Percentiles rank a stretch among this genome's conserved stretches.
Evolutionary conservation across 78 protist genomes (phyloP).

Genomic region (Acrasis kona): DNA sequence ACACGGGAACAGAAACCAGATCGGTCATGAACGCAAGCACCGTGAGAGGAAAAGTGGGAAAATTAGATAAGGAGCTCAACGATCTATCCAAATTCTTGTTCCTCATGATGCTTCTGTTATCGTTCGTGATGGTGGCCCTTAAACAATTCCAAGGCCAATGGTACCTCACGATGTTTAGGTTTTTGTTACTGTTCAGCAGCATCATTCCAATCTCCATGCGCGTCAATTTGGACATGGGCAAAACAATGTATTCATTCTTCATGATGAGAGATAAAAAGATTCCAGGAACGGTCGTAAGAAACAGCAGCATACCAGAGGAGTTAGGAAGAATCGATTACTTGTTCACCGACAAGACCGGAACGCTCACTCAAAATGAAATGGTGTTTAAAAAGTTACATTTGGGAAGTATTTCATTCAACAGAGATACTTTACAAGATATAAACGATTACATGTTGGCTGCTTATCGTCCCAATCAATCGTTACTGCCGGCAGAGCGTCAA

Average conservation of each 20-base stretch:
- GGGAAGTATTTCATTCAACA: constrained; percentile 53
- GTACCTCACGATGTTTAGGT: constrained; percentile 71
- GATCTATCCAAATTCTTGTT: constrained; percentile 65
- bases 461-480: not conserved
- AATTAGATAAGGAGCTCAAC: constrained; percentile 78
- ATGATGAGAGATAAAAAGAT: constrained; percentile 30
- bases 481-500: not conserved
- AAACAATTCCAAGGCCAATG: constrained; percentile 40
- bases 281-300: constrained; percentile 57
- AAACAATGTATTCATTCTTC: constrained; percentile 35
- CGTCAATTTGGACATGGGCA: constrained; percentile 82
- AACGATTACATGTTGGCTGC: not conserved
- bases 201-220: constrained; percentile 93
- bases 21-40: constrained; percentile 74
- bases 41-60: constrained; percentile 76
- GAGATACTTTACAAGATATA: constrained; percentile 43
- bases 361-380: constrained; percentile 90
- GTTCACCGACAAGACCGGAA: constrained; percentile 98
- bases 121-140: constrained; percentile 66
- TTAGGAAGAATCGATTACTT: constrained; percentile 89
- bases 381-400: constrained; percentile 68
- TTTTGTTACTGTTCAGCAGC: constrained; percentile 83
- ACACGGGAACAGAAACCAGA: constrained; percentile 93
- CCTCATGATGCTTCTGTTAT: constrained; percentile 47
- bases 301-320: constrained; percentile 91